phyloP scores from a whole-genome alignment of 2,329 filamentous ascomycete species.

The Ophiocordyceps camponoti-rufipedis region DNA sequence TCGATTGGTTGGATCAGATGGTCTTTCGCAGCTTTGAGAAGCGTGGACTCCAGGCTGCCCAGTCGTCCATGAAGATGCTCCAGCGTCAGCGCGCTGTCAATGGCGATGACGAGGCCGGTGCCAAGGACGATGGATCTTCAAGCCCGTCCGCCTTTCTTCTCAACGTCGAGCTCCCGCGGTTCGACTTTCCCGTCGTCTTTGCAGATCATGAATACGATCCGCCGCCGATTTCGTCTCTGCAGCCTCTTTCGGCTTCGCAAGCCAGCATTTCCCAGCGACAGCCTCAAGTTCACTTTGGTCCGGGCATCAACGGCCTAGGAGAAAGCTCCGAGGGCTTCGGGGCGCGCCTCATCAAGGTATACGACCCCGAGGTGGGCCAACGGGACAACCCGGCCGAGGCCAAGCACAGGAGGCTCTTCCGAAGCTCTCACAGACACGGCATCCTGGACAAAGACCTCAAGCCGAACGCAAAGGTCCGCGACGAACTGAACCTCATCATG shows the following conservation, averaged over 20 bases:
- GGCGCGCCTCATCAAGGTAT: constrained; percentile 61
- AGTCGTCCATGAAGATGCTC: constrained; percentile 40
- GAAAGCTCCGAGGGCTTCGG: constrained; percentile 28
- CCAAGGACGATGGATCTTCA: constrained; percentile 23
- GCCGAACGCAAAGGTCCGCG: constrained; percentile 86
- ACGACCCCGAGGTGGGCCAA: constrained; percentile 82
- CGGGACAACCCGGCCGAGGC: constrained; percentile 86
- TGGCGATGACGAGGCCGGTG: constrained; percentile 16
- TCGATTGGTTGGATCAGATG: constrained; percentile 90
- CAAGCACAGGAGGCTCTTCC: constrained; percentile 81
- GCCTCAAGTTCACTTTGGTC: constrained; percentile 77
- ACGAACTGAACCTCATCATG: constrained; percentile 82
- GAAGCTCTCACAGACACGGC: constrained; percentile 79
- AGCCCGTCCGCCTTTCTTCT: constrained; percentile 52
- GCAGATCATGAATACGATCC: constrained; percentile 83
- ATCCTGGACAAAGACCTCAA: constrained; percentile 89
- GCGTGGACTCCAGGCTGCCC: constrained; percentile 45
- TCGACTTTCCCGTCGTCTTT: constrained; percentile 91
- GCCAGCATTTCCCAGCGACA: constrained; percentile 60
- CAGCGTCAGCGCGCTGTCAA: constrained; percentile 26
- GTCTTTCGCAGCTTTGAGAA: constrained; percentile 85
- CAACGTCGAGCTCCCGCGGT: constrained; percentile 80
- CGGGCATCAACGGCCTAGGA: constrained; percentile 60
- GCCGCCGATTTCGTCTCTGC: constrained; percentile 61
- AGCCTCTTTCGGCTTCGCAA: constrained; percentile 36